Evolutionary conservation across 2,329 filamentous ascomycete species (phyloP).

Genomic region (Colletotrichum orbiculare): DNA sequence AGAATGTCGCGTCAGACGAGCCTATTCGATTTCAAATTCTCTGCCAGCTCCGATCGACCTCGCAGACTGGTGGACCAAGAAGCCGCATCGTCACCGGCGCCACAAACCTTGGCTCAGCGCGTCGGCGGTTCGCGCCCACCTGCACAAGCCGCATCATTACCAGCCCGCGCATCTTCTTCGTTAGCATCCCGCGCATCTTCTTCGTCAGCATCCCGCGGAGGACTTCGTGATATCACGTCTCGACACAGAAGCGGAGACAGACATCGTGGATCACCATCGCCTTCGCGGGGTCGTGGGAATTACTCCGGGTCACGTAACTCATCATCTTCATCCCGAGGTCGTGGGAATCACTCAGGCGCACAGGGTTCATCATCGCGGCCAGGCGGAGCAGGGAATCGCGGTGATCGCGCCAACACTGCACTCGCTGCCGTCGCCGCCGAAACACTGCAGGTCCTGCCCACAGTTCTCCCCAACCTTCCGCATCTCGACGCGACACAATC

Average conservation of each 20-base stretch:
- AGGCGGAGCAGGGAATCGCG: background rate
- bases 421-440: conserved; percentile 52
- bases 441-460: conserved; percentile 58
- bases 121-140: too few relatives aligned
- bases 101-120: background rate
- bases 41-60: conserved; percentile 2
- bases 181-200: too few relatives aligned
- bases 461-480: conserved; percentile 57
- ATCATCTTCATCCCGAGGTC: background rate
- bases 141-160: too few relatives aligned
- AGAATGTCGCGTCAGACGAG: conserved; percentile 20
- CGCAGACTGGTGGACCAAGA: conserved; percentile 23
- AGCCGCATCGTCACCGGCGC: conserved; percentile 15
- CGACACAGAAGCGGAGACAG: too few relatives aligned
- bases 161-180: too few relatives aligned
- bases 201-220: too few relatives aligned
- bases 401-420: conserved; percentile 19
- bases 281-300: too few relatives aligned
- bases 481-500: conserved; percentile 49
- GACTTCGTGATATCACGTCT: too few relatives aligned
- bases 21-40: conserved; percentile 8
- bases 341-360: background rate
- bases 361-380: background rate
- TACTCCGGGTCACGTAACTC: background rate
- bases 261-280: too few relatives aligned